phyloP scores from a whole-genome alignment of 306 rosid genomes.

The Adenanthera pavonina region DNA sequence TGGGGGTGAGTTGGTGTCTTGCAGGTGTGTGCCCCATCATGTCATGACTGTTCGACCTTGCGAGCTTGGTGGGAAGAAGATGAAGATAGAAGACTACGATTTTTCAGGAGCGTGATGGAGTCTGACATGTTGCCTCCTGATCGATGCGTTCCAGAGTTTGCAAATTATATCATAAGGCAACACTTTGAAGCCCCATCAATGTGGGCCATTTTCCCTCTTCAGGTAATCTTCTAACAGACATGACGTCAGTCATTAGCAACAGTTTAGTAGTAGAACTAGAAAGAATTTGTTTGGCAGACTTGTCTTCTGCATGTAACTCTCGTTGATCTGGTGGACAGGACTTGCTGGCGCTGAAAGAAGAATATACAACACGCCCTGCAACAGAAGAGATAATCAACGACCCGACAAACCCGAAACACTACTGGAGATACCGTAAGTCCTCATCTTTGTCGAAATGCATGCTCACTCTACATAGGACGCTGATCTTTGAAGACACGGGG shows the following conservation, averaged over 20 bases:
- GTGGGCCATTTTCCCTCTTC: slow-evolving; percentile 99
- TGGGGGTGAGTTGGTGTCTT: slow-evolving; percentile 18
- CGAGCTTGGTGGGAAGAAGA: slow-evolving; percentile 99
- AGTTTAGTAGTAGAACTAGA: neutral
- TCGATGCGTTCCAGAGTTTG: slow-evolving; percentile 78
- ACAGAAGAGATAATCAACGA: slow-evolving; percentile 90
- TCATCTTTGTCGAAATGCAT: slow-evolving; percentile 10
- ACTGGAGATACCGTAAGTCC: slow-evolving; percentile 94
- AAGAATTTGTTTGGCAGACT: neutral
- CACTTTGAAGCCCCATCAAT: slow-evolving; percentile 96
- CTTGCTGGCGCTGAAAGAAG: slow-evolving; percentile 83
- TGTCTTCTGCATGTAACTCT: slow-evolving; percentile 24
- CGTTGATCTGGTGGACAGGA: slow-evolving; percentile 58
- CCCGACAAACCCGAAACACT: slow-evolving; percentile 97
- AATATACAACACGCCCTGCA: slow-evolving; percentile 82
- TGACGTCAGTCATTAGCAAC: neutral
- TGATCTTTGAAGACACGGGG: slow-evolving; percentile 2
- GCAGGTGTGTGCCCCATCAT: slow-evolving; percentile 98
- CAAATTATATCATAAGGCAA: slow-evolving; percentile 67
- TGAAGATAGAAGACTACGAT: slow-evolving; percentile 83
- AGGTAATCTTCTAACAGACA: slow-evolving; percentile 58
- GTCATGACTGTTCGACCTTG: slow-evolving; percentile 94
- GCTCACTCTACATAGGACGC: neutral
- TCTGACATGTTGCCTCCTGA: slow-evolving; percentile 73
- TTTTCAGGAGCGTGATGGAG: slow-evolving; percentile 66